Evolutionary conservation across 352 stramenopile genomes (phyloP).

Genomic region (Pythium monospermum): DNA sequence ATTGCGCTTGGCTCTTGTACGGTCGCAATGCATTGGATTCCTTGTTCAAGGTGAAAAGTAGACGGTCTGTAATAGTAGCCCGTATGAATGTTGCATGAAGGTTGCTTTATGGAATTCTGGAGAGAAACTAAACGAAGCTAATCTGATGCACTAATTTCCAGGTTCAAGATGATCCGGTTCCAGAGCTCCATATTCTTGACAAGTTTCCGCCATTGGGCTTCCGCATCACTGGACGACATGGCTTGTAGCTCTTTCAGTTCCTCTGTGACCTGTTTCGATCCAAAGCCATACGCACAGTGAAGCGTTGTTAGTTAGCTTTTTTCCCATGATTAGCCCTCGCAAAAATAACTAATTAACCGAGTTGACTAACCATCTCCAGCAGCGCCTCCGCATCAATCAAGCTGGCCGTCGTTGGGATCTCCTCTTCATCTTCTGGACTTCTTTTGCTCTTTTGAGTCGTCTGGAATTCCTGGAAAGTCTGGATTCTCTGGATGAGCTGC

Average conservation of each 20-base stretch:
- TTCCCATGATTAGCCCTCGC: too few species aligned
- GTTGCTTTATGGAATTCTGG: background rate
- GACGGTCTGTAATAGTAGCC: too few species aligned
- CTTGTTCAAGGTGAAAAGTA: too few species aligned
- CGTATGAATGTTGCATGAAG: conserved; percentile 1
- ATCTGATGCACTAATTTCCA: conserved; percentile 29
- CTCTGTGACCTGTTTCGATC: conserved; percentile 26
- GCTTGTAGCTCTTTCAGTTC: conserved; percentile 35
- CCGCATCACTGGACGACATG: conserved; percentile 28
- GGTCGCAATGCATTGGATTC: too few species aligned
- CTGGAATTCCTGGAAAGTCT: conserved; percentile 11
- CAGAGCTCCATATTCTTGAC: conserved; percentile 85
- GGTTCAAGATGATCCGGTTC: conserved; percentile 82
- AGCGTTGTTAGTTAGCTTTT: too few species aligned
- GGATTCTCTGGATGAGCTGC: conserved; percentile 41
- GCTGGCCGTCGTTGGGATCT: background rate
- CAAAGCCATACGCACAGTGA: background rate
- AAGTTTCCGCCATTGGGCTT: conserved; percentile 68
- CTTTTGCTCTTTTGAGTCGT: background rate
- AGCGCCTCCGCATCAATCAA: background rate
- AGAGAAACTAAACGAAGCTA: too few species aligned
- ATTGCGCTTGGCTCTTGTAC: too few species aligned
- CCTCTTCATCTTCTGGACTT: background rate
- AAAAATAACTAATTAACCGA: too few species aligned
- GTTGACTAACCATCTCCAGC: conserved; percentile 47